phyloP scores from a whole-genome alignment of 2,329 filamentous ascomycete genomes.

The Diaporthe ampelina region DNA sequence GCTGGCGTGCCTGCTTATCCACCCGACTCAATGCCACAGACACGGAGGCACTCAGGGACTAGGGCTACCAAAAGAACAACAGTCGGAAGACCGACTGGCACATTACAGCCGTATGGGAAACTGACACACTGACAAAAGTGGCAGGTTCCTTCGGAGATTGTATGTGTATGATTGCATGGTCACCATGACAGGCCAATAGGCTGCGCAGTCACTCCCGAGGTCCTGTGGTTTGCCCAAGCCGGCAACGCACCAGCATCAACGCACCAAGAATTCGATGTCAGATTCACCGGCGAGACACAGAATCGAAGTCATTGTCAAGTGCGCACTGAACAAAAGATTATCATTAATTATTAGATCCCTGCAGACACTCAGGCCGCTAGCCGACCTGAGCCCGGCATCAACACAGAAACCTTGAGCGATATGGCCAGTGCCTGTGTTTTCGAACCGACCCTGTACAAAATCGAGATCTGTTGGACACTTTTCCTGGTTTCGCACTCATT shows the following conservation, averaged over 20 bases:
- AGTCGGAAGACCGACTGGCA: not conserved
- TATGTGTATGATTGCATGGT: not conserved
- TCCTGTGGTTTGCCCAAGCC: not conserved
- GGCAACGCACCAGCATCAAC: not conserved
- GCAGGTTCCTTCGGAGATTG: not conserved
- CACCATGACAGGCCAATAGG: not conserved
- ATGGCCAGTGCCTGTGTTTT: not conserved
- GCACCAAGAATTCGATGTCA: not conserved
- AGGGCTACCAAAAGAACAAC: not conserved
- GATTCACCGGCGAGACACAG: not conserved
- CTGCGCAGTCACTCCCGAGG: not conserved
- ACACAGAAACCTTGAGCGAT: not conserved
- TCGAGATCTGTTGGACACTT: constrained; percentile 21
- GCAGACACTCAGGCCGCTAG: constrained; percentile 20
- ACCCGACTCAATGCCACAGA: constrained; percentile 20
- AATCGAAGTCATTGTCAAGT: not conserved
- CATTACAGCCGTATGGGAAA: not conserved
- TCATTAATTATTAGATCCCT: constrained; percentile 42
- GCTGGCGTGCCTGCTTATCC: constrained; percentile 13
- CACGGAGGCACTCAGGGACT: not conserved
- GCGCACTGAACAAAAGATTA: constrained; percentile 34
- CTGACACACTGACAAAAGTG: not conserved
- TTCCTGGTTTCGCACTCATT: constrained; percentile 8
- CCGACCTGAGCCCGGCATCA: constrained; percentile 6
- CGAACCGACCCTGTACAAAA: not conserved